Evolutionary conservation across 1,284 basidiomycete genomes (phyloP), one percentile per base, ranked within the genome.

Genomic region (Papiliotrema flavescens): DNA sequence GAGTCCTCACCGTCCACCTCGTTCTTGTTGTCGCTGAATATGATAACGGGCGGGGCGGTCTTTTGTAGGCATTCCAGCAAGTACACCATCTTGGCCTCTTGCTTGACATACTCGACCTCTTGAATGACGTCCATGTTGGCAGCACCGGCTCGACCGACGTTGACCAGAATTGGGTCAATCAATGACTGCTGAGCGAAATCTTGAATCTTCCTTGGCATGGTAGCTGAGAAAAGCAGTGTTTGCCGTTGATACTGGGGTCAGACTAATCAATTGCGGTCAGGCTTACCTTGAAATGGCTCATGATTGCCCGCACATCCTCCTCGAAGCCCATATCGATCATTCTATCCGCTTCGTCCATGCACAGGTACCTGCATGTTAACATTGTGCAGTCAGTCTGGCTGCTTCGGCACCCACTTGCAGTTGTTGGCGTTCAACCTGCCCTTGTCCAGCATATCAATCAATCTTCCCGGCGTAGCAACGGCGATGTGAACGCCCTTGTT

Each of bases 321-420:
- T 98, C 96, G 67, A 99, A 99, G 0, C 95, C 96, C 75, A 98
- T 82, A 70, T 98, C 96, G 61, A 99, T 95, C 96, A 99, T 98
- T 49, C 96, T 81, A 77, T 98, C 96, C 0, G 96, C 96, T 78
- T 99, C 96, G 77, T 99, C 96, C 85, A 99, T 91, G 71, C 94
- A 98, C 4, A 98, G 79, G 74, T 87, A 98, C 62, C 79, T 81
- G 69, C 47, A 15, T 24, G 47, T 56, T 43, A 57, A 40, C 39
- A 42, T 42, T 47, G 15, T 19, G n/a, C n/a, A n/a, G 13, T 8
- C 2, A 17, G 47, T 19, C 23, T 15, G 32, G n/a, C 20, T 17
- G 17, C 24, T 37, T 28, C 23, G 39, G 19, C n/a, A 68, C 75
- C 66, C 57, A 76, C 77, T 89, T 90, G 84, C 90, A 94, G 63